These are phyloP conservation scores for Litchi chinensis DNA, from an alignment of 345 rosid genomes.

Conservation along the genomic window DNA sequence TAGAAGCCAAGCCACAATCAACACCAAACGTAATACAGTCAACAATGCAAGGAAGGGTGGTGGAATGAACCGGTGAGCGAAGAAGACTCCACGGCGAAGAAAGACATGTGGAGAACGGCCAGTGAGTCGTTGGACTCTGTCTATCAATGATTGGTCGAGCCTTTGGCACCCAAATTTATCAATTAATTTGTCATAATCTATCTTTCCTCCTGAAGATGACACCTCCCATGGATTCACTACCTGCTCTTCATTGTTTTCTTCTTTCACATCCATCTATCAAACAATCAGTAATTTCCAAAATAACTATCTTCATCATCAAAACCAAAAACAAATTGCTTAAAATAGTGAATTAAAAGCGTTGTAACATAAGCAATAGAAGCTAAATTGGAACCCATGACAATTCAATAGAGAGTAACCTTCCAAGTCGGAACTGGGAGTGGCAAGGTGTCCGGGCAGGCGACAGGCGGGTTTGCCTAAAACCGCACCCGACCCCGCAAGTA, in stretches of 20 bases:
- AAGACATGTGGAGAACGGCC: slow-evolving; percentile 73
- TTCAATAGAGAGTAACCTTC: no score
- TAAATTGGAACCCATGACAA: no score
- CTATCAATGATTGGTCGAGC: slow-evolving; percentile 56
- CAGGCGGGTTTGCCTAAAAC: no score
- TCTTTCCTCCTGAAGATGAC: slow-evolving; percentile 64
- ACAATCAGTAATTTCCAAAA: background rate
- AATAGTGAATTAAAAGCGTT: no score
- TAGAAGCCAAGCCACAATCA: background rate
- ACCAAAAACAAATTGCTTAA: no score
- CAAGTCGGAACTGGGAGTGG: no score
- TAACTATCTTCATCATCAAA: background rate
- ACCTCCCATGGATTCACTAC: slow-evolving; percentile 97
- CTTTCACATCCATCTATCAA: slow-evolving; percentile 37
- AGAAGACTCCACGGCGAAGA: slow-evolving; percentile 92
- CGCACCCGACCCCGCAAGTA: no score
- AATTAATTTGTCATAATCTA: slow-evolving; percentile 90
- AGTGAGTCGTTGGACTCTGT: slow-evolving; percentile 78
- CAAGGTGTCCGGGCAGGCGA: no score
- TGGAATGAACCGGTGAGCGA: slow-evolving; percentile 67
- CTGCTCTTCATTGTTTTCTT: slow-evolving; percentile 36
- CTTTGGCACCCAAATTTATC: slow-evolving; percentile 89
- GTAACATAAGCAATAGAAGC: no score
- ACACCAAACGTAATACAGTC: background rate
- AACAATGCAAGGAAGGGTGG: background rate